Percentiles rank a stretch among this genome's conserved stretches.
phyloP scores from a whole-genome alignment of 2,329 filamentous ascomycete genomes.

The Balansia obtecta region DNA sequence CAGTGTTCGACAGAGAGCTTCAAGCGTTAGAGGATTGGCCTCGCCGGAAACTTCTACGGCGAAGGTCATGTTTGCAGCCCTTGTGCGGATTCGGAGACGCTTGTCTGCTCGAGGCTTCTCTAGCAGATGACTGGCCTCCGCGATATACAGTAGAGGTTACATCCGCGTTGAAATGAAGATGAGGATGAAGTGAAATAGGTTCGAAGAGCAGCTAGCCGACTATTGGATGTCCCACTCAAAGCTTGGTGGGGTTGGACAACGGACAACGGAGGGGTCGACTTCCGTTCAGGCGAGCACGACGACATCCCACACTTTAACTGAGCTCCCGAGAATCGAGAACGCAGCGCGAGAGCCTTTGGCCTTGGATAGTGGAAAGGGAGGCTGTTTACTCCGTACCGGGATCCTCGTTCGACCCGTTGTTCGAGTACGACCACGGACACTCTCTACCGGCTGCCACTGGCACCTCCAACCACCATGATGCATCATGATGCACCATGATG shows the following conservation, averaged over 20 bases:
- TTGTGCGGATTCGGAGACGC: background rate
- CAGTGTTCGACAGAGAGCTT: constrained; percentile 52
- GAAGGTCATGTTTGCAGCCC: constrained; percentile 44
- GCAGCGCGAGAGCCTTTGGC: too few species aligned
- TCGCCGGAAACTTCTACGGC: constrained; percentile 71
- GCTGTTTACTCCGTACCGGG: too few species aligned
- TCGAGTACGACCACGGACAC: too few species aligned
- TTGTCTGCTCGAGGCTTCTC: background rate
- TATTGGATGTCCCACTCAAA: background rate
- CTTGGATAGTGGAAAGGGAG: too few species aligned
- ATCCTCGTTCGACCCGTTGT: too few species aligned
- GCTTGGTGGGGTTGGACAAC: background rate
- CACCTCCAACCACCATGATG: constrained; percentile 15
- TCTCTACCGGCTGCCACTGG: background rate
- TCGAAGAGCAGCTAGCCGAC: background rate
- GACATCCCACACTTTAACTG: too few species aligned
- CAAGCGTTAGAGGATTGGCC: constrained; percentile 55
- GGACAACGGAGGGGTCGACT: background rate
- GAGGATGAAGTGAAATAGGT: background rate
- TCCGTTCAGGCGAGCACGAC: background rate
- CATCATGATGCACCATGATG: too few species aligned
- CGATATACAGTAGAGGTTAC: background rate
- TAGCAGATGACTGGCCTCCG: background rate
- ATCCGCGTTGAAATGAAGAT: background rate
- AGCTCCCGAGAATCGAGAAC: too few species aligned